A percentile compares a stretch with the other conserved stretches of the same genome.
Evolutionary conservation across 176 grass and related monocot genomes (phyloP).

Genomic region (Triticum monococcum): DNA sequence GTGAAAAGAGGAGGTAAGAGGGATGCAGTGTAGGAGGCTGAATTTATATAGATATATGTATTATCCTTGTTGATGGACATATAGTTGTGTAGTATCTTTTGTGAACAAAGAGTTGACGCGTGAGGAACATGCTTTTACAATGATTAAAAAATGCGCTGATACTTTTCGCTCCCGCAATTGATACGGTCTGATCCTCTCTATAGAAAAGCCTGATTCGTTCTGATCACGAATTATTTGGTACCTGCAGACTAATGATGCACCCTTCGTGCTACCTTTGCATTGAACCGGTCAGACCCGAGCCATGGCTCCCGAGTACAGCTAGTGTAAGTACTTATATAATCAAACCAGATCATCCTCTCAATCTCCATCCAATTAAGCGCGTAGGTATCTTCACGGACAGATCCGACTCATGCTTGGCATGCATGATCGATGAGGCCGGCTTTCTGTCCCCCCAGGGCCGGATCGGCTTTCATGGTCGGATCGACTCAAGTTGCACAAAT

Average conservation of each 20-base stretch:
- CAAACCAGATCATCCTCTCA: slow-evolving; percentile 28
- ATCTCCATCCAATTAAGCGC: slow-evolving; percentile 24
- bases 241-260: neutral
- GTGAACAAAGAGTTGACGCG: neutral
- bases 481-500: slow-evolving; percentile 32
- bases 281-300: neutral
- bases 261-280: slow-evolving; percentile 11
- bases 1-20: too few relatives aligned
- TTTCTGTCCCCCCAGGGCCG: slow-evolving; percentile 22
- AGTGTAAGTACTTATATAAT: slow-evolving; percentile 16
- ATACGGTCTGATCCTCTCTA: neutral
- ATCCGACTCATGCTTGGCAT: slow-evolving; percentile 40
- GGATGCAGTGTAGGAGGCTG: neutral
- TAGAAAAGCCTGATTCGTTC: neutral
- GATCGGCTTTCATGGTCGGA: slow-evolving; percentile 40
- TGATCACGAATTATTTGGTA: neutral
- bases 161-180: neutral
- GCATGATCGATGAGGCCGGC: slow-evolving; percentile 18
- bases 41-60: neutral
- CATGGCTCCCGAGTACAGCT: neutral
- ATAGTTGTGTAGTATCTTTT: neutral
- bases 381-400: slow-evolving; percentile 49
- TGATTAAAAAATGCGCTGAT: neutral
- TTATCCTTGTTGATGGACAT: neutral
- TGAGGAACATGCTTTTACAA: slow-evolving; percentile 17